Percentiles rank a stretch among this genome's conserved stretches.
Evolutionary conservation across 139 green algal species (phyloP).

Genomic region (Chlamydomonas incerta): DNA sequence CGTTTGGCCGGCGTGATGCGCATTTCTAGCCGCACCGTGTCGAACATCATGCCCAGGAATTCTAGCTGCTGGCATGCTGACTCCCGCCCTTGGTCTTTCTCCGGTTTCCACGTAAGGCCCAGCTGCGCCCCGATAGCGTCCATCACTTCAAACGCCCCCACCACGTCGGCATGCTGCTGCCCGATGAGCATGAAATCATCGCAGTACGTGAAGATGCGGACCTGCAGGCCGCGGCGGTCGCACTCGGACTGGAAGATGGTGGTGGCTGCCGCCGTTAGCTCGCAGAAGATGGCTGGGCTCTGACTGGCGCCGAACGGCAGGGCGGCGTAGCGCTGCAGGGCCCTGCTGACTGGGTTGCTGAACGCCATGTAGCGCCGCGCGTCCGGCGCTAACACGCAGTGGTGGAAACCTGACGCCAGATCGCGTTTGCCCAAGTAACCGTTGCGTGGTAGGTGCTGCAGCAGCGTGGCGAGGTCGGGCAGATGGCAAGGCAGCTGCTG

Average conservation of each 20-base stretch:
- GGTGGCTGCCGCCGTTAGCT: background rate
- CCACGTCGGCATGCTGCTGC: background rate
- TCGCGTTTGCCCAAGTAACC: too few relatives aligned
- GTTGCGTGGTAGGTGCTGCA: background rate
- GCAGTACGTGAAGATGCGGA: background rate
- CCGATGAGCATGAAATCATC: background rate
- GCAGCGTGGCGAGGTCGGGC: background rate
- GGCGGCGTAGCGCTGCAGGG: background rate
- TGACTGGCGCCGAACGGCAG: slow-evolving; percentile 27
- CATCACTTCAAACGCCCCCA: background rate
- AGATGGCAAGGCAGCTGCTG: slow-evolving; percentile 9
- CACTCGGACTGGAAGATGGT: slow-evolving; percentile 17
- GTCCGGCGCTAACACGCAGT: too few relatives aligned
- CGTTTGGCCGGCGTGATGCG: background rate
- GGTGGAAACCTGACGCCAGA: too few relatives aligned
- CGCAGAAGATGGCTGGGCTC: slow-evolving; percentile 18
- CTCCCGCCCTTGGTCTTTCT: background rate
- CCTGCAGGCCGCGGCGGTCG: background rate
- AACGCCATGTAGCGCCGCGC: slow-evolving; percentile 38
- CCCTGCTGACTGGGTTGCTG: background rate
- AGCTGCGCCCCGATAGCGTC: background rate
- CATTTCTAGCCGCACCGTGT: background rate
- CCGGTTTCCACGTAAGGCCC: background rate
- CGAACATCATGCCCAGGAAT: slow-evolving; percentile 3
- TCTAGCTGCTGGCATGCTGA: background rate